Evolutionary conservation across 345 rosid species (phyloP).

Genomic region (Gossypium sturtianum): DNA sequence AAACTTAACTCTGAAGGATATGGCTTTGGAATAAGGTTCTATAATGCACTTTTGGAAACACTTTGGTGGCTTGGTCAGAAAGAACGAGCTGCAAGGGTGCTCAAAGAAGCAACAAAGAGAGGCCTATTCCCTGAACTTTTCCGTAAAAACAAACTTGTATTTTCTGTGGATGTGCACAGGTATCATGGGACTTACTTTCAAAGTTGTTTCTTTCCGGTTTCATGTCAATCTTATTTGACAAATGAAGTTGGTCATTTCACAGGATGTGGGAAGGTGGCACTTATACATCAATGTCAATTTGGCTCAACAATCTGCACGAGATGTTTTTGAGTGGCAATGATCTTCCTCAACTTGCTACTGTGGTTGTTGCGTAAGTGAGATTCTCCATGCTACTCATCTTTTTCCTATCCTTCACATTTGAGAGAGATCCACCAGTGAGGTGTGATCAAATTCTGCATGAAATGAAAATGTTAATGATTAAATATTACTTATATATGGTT

Average conservation of each 20-base stretch:
- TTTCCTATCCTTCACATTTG: background rate
- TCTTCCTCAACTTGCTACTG: conserved; percentile 77
- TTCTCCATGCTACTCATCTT: background rate
- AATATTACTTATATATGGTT: background rate
- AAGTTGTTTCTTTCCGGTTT: conserved; percentile 12
- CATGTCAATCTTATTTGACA: conserved; percentile 15
- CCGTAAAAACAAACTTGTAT: conserved; percentile 65
- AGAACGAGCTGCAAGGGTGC: conserved; percentile 84
- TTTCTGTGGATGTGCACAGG: conserved; percentile 93
- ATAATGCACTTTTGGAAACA: conserved; percentile 84
- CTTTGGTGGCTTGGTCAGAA: conserved; percentile 95
- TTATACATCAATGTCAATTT: conserved; percentile 65
- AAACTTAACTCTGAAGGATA: conserved; percentile 87
- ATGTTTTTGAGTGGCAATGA: conserved; percentile 50
- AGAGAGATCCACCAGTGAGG: background rate
- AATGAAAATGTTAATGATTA: background rate
- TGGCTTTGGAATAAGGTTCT: conserved; percentile 82
- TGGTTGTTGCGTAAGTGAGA: conserved; percentile 5
- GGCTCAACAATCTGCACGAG: conserved; percentile 59
- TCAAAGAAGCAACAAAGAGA: conserved; percentile 70
- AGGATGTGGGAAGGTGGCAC: conserved; percentile 95
- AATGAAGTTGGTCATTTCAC: conserved; percentile 25
- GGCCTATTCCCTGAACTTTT: conserved; percentile 90
- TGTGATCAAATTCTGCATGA: background rate
- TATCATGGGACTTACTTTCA: conserved; percentile 19